phyloP scores from a whole-genome alignment of 2,329 filamentous ascomycete genomes.

The Xylaria sp. region DNA sequence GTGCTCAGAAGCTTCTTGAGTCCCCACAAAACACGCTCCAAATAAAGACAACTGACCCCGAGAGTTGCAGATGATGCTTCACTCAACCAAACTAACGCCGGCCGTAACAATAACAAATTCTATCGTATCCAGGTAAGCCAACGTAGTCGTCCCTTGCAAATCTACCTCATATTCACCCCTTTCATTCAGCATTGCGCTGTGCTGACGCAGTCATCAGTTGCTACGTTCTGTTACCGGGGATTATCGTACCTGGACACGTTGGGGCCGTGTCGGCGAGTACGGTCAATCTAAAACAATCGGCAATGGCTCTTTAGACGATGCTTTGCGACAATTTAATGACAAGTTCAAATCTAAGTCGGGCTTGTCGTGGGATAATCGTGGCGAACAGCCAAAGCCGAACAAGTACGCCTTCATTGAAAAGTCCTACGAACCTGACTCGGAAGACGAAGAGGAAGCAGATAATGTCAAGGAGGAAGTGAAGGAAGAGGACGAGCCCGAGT shows the following conservation, averaged over 20 bases:
- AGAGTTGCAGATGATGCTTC: slow-evolving; percentile 83
- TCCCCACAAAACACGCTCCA: too few relatives aligned
- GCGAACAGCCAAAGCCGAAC: slow-evolving; percentile 66
- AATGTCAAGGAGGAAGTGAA: slow-evolving; percentile 39
- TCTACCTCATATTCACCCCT: slow-evolving; percentile 8
- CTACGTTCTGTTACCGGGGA: slow-evolving; percentile 52
- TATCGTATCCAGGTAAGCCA: slow-evolving; percentile 73
- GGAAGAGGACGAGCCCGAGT: slow-evolving; percentile 40
- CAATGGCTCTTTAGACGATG: slow-evolving; percentile 53
- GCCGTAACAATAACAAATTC: slow-evolving; percentile 83
- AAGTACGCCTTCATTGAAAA: slow-evolving; percentile 86
- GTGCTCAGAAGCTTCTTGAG: too few relatives aligned
- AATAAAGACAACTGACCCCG: too few relatives aligned
- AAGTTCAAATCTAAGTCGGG: slow-evolving; percentile 73
- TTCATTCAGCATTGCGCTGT: slow-evolving; percentile 3
- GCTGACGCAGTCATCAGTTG: slow-evolving; percentile 50
- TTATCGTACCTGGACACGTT: slow-evolving; percentile 77
- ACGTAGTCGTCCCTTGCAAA: slow-evolving; percentile 2
- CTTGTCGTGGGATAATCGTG: slow-evolving; percentile 63
- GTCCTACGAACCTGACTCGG: slow-evolving; percentile 75
- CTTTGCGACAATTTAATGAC: slow-evolving; percentile 63
- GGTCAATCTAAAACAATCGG: slow-evolving; percentile 61
- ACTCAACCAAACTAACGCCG: slow-evolving; percentile 79
- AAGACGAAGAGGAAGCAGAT: slow-evolving; percentile 47
- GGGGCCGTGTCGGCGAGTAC: slow-evolving; percentile 77